A percentile compares a stretch with the other conserved stretches of the same genome.
Evolutionary conservation across 2,329 filamentous ascomycete genomes (phyloP).

Genomic region (Colletotrichum navitas): DNA sequence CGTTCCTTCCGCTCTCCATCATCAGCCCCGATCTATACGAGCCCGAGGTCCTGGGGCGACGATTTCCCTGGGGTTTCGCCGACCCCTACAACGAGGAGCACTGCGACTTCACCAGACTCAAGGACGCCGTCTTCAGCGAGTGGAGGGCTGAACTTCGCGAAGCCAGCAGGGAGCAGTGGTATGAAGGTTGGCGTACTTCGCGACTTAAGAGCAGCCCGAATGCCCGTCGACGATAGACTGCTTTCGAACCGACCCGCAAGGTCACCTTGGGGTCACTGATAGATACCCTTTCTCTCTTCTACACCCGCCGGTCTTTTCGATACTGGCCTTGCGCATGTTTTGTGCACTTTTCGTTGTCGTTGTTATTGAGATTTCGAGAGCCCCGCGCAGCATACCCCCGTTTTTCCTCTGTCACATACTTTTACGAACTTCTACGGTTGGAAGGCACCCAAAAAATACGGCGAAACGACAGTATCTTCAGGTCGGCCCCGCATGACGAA

Average conservation of each 20-base stretch:
- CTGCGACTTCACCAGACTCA: conserved; percentile 92
- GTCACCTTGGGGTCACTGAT: conserved; percentile 19
- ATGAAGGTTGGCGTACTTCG: conserved; percentile 92
- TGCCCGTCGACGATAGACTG: conserved; percentile 51
- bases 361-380: conserved; percentile 47
- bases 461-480: conserved; percentile 28
- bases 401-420: conserved; percentile 42
- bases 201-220: conserved; percentile 68
- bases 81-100: conserved; percentile 92
- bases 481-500: conserved; percentile 29
- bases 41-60: conserved; percentile 81
- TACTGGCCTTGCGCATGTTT: conserved; percentile 27
- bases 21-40: conserved; percentile 95
- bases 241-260: conserved; percentile 12
- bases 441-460: conserved; percentile 27
- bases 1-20: conserved; percentile 89
- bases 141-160: conserved; percentile 94
- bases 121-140: conserved; percentile 92
- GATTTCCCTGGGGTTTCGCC: conserved; percentile 97
- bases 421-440: conserved; percentile 43
- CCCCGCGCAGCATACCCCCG: conserved; percentile 53
- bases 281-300: conserved; percentile 41
- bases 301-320: background rate
- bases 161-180: conserved; percentile 92
- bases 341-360: conserved; percentile 33